These are phyloP conservation scores for Margaritispora aquatica DNA, from an alignment of 495 filamentous ascomycete species.

Conservation along the genomic window DNA sequence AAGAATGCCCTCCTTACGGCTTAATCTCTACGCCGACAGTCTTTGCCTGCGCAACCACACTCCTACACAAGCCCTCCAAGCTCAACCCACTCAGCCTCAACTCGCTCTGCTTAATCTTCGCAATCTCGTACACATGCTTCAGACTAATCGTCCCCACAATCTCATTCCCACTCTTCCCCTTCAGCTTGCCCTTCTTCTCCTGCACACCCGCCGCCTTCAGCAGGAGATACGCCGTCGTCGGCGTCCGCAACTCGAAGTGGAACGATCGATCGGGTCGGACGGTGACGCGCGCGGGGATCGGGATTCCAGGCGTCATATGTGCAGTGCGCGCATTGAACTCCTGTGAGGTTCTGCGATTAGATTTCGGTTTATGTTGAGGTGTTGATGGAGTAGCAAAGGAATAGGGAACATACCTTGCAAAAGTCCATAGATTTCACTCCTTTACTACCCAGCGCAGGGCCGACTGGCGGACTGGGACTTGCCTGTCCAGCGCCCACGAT, in stretches of 20 bases:
- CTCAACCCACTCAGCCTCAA: constrained; percentile 71
- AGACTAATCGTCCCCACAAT: constrained; percentile 74
- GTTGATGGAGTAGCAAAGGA: constrained; percentile 10
- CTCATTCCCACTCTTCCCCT: constrained; percentile 74
- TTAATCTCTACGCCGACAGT: constrained; percentile 81
- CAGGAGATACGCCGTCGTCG: constrained; percentile 82
- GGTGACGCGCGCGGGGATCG: constrained; percentile 83
- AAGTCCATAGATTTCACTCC: constrained; percentile 99
- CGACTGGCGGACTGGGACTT: constrained; percentile 92
- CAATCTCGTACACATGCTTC: constrained; percentile 98
- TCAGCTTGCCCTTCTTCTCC: constrained; percentile 63
- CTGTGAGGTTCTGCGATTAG: constrained; percentile 35
- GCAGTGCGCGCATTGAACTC: constrained; percentile 97
- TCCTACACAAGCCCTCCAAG: constrained; percentile 75
- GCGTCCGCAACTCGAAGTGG: constrained; percentile 87
- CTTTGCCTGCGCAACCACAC: constrained; percentile 80
- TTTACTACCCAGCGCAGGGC: constrained; percentile 93
- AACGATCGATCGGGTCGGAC: constrained; percentile 93
- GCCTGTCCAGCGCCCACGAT: constrained; percentile 98
- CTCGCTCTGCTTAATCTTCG: constrained; percentile 89
- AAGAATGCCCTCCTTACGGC: constrained; percentile 44
- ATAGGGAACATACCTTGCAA: constrained; percentile 67
- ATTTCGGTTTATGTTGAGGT: background rate
- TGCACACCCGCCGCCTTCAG: constrained; percentile 74
- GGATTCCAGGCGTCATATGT: constrained; percentile 75